A percentile compares a stretch with the other conserved stretches of the same genome.
These are phyloP conservation scores for Coemansia biformis DNA, from an alignment of 192 early-diverging fungal species.

Conservation along the genomic window DNA sequence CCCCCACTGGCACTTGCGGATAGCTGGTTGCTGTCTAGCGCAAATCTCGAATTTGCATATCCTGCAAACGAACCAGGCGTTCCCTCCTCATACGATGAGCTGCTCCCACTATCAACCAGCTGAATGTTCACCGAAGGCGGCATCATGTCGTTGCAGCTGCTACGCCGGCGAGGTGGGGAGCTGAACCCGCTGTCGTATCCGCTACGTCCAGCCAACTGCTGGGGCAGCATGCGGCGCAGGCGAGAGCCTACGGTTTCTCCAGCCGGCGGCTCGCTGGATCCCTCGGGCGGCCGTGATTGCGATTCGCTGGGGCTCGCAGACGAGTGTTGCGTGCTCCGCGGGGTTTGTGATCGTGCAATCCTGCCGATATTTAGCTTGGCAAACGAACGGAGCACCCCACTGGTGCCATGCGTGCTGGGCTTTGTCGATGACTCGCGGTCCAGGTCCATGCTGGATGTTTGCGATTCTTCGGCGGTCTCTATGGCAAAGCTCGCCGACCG, in stretches of 20 bases:
- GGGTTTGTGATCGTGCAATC: slow-evolving; percentile 8
- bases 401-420: slow-evolving; percentile 13
- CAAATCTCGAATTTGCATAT: not conserved
- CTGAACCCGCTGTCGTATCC: slow-evolving; percentile 9
- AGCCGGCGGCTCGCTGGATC: not conserved
- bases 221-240: slow-evolving; percentile 2
- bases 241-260: not conserved
- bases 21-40: slow-evolving; percentile 16
- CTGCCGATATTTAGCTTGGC: slow-evolving; percentile 25
- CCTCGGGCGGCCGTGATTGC: no score
- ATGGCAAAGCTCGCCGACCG: not conserved
- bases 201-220: not conserved
- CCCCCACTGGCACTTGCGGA: not conserved
- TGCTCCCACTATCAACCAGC: slow-evolving; percentile 16
- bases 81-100: not conserved
- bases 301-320: not conserved
- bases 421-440: slow-evolving; percentile 13
- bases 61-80: not conserved
- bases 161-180: slow-evolving; percentile 1
- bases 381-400: slow-evolving; percentile 14
- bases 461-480: not conserved
- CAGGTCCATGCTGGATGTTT: not conserved
- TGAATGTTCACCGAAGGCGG: slow-evolving; percentile 4
- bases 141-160: no score
- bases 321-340: not conserved